Percentiles rank a stretch among this genome's conserved stretches.
Evolutionary conservation across 208 protist genomes (phyloP).

Genomic region (Phytomonas francai): DNA sequence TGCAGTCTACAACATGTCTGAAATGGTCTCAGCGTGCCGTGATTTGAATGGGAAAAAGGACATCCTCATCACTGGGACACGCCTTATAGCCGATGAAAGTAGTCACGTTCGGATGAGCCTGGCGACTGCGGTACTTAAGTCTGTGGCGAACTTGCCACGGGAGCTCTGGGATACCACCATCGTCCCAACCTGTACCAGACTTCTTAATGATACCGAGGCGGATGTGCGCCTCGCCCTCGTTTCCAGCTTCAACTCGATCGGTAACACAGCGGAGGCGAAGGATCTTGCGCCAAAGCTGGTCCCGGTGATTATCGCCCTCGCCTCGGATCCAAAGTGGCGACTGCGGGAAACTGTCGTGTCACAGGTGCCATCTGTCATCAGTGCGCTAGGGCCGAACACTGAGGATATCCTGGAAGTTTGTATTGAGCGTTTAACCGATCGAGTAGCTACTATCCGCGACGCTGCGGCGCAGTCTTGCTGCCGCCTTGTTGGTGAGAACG

Average conservation of each 20-base stretch:
- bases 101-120: slow-evolving; percentile 80
- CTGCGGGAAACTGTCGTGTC: slow-evolving; percentile 79
- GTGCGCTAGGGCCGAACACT: slow-evolving; percentile 25
- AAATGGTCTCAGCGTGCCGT: slow-evolving; percentile 46
- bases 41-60: slow-evolving; percentile 58
- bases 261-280: slow-evolving; percentile 71
- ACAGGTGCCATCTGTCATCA: slow-evolving; percentile 77
- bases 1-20: slow-evolving; percentile 76
- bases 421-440: slow-evolving; percentile 65
- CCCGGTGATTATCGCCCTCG: slow-evolving; percentile 72
- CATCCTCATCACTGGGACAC: slow-evolving; percentile 59
- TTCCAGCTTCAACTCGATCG: slow-evolving; percentile 80
- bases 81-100: slow-evolving; percentile 60
- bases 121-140: slow-evolving; percentile 76
- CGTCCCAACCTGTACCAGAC: slow-evolving; percentile 66
- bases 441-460: slow-evolving; percentile 80
- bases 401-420: slow-evolving; percentile 81
- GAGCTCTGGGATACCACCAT: slow-evolving; percentile 70
- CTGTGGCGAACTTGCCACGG: slow-evolving; percentile 58
- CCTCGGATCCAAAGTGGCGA: slow-evolving; percentile 80
- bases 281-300: slow-evolving; percentile 74
- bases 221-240: slow-evolving; percentile 82
- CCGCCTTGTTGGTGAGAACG: slow-evolving; percentile 60
- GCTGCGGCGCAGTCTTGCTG: slow-evolving; percentile 79
- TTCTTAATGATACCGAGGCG: slow-evolving; percentile 71